Conservation (phyloP, 805 yeast species). For the Henningerozyma blattae region DNA sequence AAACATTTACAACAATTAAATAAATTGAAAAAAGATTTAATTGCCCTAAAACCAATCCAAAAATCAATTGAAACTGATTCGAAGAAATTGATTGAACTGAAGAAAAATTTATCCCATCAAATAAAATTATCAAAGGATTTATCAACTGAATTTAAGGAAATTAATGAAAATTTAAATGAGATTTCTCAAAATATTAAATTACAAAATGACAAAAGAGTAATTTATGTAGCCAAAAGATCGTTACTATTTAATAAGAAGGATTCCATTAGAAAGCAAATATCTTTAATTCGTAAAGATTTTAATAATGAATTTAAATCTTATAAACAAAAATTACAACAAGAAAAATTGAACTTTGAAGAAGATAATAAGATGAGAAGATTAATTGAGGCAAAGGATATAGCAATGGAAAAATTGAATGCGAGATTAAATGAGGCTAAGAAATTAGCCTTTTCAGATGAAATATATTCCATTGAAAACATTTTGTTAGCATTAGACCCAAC, state of each 20-base stretch:
- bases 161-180: not conserved
- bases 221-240: slow-evolving; percentile 49
- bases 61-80: slow-evolving; percentile 66
- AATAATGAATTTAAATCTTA: slow-evolving; percentile 61
- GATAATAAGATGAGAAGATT: slow-evolving; percentile 35
- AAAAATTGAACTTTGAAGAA: slow-evolving; percentile 52
- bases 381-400: slow-evolving; percentile 35
- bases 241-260: slow-evolving; percentile 54
- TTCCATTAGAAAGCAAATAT: slow-evolving; percentile 49
- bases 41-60: slow-evolving; percentile 58
- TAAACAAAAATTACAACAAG: slow-evolving; percentile 52
- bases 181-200: not conserved
- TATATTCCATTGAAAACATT: slow-evolving; percentile 57
- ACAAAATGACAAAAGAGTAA: slow-evolving; percentile 41
- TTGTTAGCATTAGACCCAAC: slow-evolving; percentile 66
- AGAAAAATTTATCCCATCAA: slow-evolving; percentile 41
- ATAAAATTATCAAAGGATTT: slow-evolving; percentile 49
- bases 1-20: slow-evolving; percentile 73
- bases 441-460: slow-evolving; percentile 76
- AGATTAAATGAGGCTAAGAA: slow-evolving; percentile 55
- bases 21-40: slow-evolving; percentile 66
- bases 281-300: slow-evolving; percentile 54
- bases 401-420: slow-evolving; percentile 49
- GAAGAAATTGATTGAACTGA: slow-evolving; percentile 59
- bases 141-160: slow-evolving; percentile 6